These are phyloP conservation scores for Pogostemon cablin DNA, from an alignment of 257 asterid genomes.

Conservation along the genomic window DNA sequence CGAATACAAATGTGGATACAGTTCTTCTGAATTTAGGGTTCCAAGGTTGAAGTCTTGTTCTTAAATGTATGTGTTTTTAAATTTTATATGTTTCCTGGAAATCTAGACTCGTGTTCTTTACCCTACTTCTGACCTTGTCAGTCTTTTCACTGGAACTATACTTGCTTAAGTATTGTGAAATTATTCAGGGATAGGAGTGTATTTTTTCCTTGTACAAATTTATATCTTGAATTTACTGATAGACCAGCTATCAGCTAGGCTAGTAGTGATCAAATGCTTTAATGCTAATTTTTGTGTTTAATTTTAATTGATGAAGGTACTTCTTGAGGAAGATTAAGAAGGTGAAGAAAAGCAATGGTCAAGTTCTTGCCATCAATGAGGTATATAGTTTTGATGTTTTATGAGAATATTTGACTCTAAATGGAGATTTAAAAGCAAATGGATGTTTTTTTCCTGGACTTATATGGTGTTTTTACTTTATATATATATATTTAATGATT, in stretches of 20 bases:
- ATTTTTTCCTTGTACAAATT: background rate
- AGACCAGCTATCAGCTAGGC: background rate
- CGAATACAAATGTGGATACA: background rate
- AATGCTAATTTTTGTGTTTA: background rate
- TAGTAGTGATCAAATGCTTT: background rate
- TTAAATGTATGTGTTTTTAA: background rate
- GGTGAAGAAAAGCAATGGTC: constrained; percentile 39
- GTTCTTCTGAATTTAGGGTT: background rate
- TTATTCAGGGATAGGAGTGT: background rate
- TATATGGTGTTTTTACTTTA: background rate
- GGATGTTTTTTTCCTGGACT: background rate
- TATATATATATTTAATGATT: background rate
- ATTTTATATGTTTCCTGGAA: background rate
- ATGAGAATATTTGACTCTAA: background rate
- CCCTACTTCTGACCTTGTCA: background rate
- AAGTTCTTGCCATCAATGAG: constrained; percentile 39
- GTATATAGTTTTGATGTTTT: background rate
- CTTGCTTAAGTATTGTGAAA: background rate
- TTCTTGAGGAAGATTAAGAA: constrained; percentile 39
- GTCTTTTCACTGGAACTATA: background rate
- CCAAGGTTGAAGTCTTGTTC: background rate
- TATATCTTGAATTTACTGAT: background rate
- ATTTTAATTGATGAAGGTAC: constrained; percentile 27
- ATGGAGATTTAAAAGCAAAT: background rate
- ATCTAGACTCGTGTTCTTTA: background rate